Percentiles rank a stretch among this genome's conserved stretches.
Evolutionary conservation across 352 stramenopile species (phyloP).

Genomic region (Phytophthora sojae): DNA sequence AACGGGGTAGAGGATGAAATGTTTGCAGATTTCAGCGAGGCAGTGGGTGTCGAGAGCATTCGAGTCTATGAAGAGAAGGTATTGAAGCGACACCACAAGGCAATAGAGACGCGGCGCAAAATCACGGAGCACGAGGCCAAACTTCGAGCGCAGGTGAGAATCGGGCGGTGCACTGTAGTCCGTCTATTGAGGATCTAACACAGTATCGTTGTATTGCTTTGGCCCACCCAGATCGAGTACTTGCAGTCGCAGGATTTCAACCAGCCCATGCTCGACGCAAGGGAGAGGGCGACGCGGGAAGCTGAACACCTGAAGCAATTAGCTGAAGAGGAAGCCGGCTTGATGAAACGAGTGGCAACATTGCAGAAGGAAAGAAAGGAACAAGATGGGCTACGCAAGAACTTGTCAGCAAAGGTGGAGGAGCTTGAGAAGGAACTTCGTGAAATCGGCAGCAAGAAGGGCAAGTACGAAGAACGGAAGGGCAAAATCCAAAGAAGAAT

Average conservation of each 20-base stretch:
- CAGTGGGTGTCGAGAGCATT: slow-evolving; percentile 83
- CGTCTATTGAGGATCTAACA: slow-evolving; percentile 10
- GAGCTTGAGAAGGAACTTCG: slow-evolving; percentile 74
- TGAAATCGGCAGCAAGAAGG: slow-evolving; percentile 65
- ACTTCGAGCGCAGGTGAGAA: slow-evolving; percentile 74
- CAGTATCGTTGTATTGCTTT: slow-evolving; percentile 8
- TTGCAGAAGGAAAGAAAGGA: slow-evolving; percentile 86
- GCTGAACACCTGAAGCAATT: slow-evolving; percentile 63
- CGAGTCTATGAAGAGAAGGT: slow-evolving; percentile 95
- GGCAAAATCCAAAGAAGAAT: slow-evolving; percentile 86
- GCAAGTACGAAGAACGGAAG: slow-evolving; percentile 72
- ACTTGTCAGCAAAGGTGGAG: slow-evolving; percentile 50
- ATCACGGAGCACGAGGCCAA: slow-evolving; percentile 87
- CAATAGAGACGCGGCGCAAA: slow-evolving; percentile 74
- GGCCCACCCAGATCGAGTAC: slow-evolving; percentile 58
- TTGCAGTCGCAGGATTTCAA: slow-evolving; percentile 75
- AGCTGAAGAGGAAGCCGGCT: slow-evolving; percentile 50
- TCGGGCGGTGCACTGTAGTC: background rate
- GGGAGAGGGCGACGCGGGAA: slow-evolving; percentile 56
- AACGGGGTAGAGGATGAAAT: slow-evolving; percentile 85
- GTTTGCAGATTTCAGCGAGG: slow-evolving; percentile 84
- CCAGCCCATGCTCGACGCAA: slow-evolving; percentile 49
- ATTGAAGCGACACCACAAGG: slow-evolving; percentile 82
- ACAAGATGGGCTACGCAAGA: slow-evolving; percentile 49
- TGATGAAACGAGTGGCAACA: slow-evolving; percentile 55